These are phyloP conservation scores for Boletus speciosus DNA, from an alignment of 768 basidiomycete genomes.

Conservation along the genomic window DNA sequence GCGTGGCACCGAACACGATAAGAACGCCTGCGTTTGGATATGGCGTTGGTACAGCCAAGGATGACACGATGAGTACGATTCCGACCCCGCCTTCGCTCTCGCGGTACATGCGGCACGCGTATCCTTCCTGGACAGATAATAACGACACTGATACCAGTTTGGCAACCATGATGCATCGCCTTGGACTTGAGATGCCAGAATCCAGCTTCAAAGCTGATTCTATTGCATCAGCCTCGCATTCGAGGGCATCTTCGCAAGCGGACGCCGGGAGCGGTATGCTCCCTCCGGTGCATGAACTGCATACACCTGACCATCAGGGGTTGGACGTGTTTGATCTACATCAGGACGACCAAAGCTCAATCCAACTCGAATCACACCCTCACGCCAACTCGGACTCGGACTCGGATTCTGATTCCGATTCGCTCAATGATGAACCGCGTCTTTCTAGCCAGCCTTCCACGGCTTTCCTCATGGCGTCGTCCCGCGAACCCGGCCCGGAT, in stretches of 20 bases:
- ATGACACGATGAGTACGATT: constrained; percentile 66
- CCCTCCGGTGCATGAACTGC: constrained; percentile 5
- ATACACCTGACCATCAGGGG: constrained; percentile 25
- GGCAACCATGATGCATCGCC: constrained; percentile 67
- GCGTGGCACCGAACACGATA: constrained; percentile 14
- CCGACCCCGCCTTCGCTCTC: constrained; percentile 70
- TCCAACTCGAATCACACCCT: constrained; percentile 10
- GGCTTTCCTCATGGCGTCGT: constrained; percentile 64
- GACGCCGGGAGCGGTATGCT: background rate
- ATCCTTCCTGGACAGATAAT: constrained; percentile 38
- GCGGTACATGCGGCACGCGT: constrained; percentile 51
- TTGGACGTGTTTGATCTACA: constrained; percentile 25
- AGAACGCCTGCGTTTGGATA: constrained; percentile 31
- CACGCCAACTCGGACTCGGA: constrained; percentile 30
- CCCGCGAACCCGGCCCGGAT: constrained; percentile 29
- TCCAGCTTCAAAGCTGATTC: constrained; percentile 23
- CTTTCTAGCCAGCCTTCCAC: constrained; percentile 64
- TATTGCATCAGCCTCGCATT: constrained; percentile 10
- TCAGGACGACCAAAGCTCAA: constrained; percentile 23
- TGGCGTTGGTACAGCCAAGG: constrained; percentile 25
- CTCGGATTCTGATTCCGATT: constrained; percentile 51
- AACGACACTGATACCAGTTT: constrained; percentile 54
- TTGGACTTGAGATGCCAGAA: constrained; percentile 46
- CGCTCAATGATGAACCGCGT: constrained; percentile 50
- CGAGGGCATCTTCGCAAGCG: constrained; percentile 7